phyloP scores from a whole-genome alignment of 2,329 filamentous ascomycete species.

The Huntiella savannae region DNA sequence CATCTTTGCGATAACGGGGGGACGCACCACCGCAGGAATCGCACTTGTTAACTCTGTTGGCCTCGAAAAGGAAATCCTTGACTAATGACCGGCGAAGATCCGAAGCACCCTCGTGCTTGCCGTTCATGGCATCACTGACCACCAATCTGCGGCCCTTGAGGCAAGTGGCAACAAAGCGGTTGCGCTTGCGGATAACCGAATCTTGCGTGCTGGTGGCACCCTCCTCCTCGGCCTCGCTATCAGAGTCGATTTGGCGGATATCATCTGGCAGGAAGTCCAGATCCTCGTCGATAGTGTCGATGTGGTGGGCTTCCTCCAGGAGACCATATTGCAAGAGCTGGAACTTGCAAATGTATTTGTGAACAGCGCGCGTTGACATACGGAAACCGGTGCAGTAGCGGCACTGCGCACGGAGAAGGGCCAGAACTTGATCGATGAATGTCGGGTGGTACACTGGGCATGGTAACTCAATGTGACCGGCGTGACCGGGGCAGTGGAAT shows the following conservation, averaged over 20 bases:
- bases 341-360: slow-evolving; percentile 67
- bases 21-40: slow-evolving; percentile 48
- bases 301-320: slow-evolving; percentile 43
- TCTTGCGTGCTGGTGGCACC: slow-evolving; percentile 33
- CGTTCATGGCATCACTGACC: slow-evolving; percentile 40
- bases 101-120: slow-evolving; percentile 68
- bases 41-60: slow-evolving; percentile 53
- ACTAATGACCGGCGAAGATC: slow-evolving; percentile 59
- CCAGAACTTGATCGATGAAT: slow-evolving; percentile 81
- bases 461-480: slow-evolving; percentile 86
- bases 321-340: slow-evolving; percentile 72
- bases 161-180: slow-evolving; percentile 46
- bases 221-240: slow-evolving; percentile 46
- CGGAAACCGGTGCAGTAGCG: slow-evolving; percentile 78
- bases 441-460: slow-evolving; percentile 90
- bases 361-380: slow-evolving; percentile 55
- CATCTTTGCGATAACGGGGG: slow-evolving; percentile 72
- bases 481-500: slow-evolving; percentile 72
- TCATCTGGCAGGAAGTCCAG: slow-evolving; percentile 23
- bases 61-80: slow-evolving; percentile 61
- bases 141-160: slow-evolving; percentile 24
- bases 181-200: slow-evolving; percentile 31
- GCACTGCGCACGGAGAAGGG: slow-evolving; percentile 71
- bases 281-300: slow-evolving; percentile 34
- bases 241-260: slow-evolving; percentile 24